These are phyloP conservation scores for Blastobotrys muscicola DNA, from an alignment of 805 yeast species.

Conservation along the genomic window DNA sequence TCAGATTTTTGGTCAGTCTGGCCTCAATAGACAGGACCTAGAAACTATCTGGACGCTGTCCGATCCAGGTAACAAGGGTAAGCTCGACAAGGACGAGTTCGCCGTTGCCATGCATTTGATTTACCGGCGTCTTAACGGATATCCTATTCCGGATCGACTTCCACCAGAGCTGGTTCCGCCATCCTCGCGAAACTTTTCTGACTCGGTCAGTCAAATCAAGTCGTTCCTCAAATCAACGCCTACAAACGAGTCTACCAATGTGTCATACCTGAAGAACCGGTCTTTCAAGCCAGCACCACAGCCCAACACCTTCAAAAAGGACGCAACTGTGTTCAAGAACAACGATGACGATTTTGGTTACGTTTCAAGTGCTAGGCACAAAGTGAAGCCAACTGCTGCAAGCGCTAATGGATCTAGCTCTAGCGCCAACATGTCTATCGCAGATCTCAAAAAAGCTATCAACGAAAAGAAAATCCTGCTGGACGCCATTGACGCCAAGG, in stretches of 20 bases:
- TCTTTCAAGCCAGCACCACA: conserved; percentile 24
- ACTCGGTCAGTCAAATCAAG: conserved; percentile 62
- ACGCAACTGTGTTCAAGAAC: conserved; percentile 57
- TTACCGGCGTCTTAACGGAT: conserved; percentile 82
- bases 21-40: conserved; percentile 72
- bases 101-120: conserved; percentile 96
- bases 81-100: conserved; percentile 80
- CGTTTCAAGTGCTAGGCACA: conserved; percentile 51
- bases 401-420: conserved; percentile 4
- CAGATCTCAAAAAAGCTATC: conserved; percentile 51
- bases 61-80: conserved; percentile 75
- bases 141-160: conserved; percentile 66
- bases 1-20: conserved; percentile 81
- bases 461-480: conserved; percentile 64
- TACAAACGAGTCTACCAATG: conserved; percentile 17
- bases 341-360: conserved; percentile 61
- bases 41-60: conserved; percentile 88
- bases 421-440: conserved; percentile 29
- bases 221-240: conserved; percentile 42
- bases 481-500: conserved; percentile 64
- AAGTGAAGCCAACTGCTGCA: conserved; percentile 23
- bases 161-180: conserved; percentile 92
- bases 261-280: conserved; percentile 25
- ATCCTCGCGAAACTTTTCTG: conserved; percentile 63
- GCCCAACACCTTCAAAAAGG: conserved; percentile 28